phyloP scores from a whole-genome alignment of 2,329 filamentous ascomycete genomes.

The Claviceps purpurea region DNA sequence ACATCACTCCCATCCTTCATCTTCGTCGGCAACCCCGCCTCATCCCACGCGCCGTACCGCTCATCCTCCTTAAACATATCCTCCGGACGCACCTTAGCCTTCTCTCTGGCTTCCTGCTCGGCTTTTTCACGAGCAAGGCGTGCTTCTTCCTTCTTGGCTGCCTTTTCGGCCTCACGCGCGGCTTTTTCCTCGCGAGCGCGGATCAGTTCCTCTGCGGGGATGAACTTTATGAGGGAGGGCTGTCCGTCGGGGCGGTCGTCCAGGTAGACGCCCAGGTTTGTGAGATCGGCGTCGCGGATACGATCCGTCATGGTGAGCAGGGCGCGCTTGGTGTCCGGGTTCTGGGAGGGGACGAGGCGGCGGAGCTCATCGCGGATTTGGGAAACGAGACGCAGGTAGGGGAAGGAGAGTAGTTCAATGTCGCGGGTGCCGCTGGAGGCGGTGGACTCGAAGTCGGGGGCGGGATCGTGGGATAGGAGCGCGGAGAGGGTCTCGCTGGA shows the following conservation, averaged over 20 bases:
- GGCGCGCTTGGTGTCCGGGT: conserved; percentile 47
- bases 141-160: conserved; percentile 40
- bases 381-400: conserved; percentile 42
- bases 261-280: conserved; percentile 72
- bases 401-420: conserved; percentile 37
- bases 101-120: conserved; percentile 41
- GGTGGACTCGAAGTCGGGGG: conserved; percentile 32
- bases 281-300: conserved; percentile 69
- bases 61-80: conserved; percentile 45
- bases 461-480: conserved; percentile 30
- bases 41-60: conserved; percentile 65
- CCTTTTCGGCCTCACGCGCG: conserved; percentile 47
- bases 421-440: conserved; percentile 33
- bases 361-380: conserved; percentile 50
- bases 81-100: conserved; percentile 40
- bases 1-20: conserved; percentile 68
- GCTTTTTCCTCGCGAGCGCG: conserved; percentile 46
- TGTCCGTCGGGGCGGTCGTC: conserved; percentile 60
- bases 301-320: conserved; percentile 66
- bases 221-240: conserved; percentile 60
- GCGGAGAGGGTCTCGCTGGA: conserved; percentile 29
- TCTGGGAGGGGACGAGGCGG: conserved; percentile 33
- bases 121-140: conserved; percentile 34
- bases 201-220: conserved; percentile 42
- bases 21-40: conserved; percentile 65